Percentiles rank a stretch among this genome's conserved stretches.
These are phyloP conservation scores for Mycena albidolilacea DNA, from an alignment of 768 basidiomycete genomes.

Conservation along the genomic window DNA sequence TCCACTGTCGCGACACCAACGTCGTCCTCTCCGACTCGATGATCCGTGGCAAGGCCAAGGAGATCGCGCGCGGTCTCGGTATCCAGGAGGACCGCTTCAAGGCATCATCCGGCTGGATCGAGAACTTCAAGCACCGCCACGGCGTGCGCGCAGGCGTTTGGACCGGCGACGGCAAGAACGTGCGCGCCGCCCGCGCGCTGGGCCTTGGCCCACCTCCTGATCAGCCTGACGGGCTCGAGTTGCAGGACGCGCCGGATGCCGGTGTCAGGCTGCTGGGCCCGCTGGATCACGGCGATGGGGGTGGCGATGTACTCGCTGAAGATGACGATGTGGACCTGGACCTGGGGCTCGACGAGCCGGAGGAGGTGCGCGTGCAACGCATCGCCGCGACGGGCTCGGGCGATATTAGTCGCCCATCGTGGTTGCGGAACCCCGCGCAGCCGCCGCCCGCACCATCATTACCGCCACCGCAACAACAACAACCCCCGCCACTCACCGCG, in stretches of 20 bases:
- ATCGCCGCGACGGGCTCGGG: constrained; percentile 18
- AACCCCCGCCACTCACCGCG: not conserved
- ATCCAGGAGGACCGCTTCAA: constrained; percentile 86
- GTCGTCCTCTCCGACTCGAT: constrained; percentile 74
- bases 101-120: constrained; percentile 93
- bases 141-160: constrained; percentile 80
- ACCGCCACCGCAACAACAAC: constrained; percentile 7
- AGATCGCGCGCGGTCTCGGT: constrained; percentile 69
- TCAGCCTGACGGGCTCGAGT: not conserved
- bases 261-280: constrained; percentile 21
- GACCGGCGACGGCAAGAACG: constrained; percentile 57
- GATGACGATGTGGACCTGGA: not conserved
- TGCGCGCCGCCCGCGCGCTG: constrained; percentile 44
- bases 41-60: constrained; percentile 76
- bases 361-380: constrained; percentile 11
- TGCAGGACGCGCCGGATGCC: constrained; percentile 2
- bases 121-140: constrained; percentile 90
- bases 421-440: constrained; percentile 15
- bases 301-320: not conserved
- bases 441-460: not conserved
- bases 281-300: constrained; percentile 6
- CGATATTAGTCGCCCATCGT: constrained; percentile 29
- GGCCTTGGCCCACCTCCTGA: constrained; percentile 33
- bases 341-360: constrained; percentile 21
- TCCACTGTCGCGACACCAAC: constrained; percentile 63